phyloP scores from a whole-genome alignment of 169 alveolate genomes.

The Plasmodium blacklocki region DNA sequence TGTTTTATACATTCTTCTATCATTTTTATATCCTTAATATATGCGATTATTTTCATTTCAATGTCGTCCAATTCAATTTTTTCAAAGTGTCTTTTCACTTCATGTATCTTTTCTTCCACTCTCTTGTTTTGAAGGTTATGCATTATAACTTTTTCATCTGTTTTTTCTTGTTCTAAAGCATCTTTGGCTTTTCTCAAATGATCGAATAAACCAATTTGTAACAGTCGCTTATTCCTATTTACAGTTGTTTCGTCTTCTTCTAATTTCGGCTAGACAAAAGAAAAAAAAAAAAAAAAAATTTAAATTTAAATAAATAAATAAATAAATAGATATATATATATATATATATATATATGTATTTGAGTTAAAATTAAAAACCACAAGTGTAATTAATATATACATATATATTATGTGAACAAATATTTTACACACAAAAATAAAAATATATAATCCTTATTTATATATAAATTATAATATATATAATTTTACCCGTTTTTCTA shows the following conservation, averaged over 20 bases:
- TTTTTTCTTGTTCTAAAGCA: slow-evolving; percentile 80
- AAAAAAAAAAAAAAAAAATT: not conserved
- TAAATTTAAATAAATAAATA: too few relatives aligned
- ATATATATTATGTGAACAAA: not conserved
- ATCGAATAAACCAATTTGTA: slow-evolving; percentile 79
- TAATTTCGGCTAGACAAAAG: slow-evolving; percentile 73
- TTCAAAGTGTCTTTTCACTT: slow-evolving; percentile 78
- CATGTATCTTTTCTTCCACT: slow-evolving; percentile 74
- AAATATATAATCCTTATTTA: not conserved
- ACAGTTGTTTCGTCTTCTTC: slow-evolving; percentile 78
- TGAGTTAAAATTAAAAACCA: too few relatives aligned
- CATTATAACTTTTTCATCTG: slow-evolving; percentile 73
- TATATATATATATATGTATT: too few relatives aligned
- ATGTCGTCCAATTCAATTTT: slow-evolving; percentile 76
- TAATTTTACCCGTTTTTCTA: slow-evolving; percentile 64
- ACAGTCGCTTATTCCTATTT: slow-evolving; percentile 77
- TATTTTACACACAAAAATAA: not conserved
- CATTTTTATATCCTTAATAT: slow-evolving; percentile 53
- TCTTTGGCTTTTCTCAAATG: slow-evolving; percentile 82
- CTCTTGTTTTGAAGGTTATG: slow-evolving; percentile 31
- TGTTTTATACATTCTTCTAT: slow-evolving; percentile 47
- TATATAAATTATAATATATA: not conserved
- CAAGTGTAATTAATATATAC: not conserved
- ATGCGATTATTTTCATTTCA: slow-evolving; percentile 69
- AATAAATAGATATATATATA: too few relatives aligned